Evolutionary conservation across 2,329 filamentous ascomycete species (phyloP).

Genomic region (Hypoxylon sp.): DNA sequence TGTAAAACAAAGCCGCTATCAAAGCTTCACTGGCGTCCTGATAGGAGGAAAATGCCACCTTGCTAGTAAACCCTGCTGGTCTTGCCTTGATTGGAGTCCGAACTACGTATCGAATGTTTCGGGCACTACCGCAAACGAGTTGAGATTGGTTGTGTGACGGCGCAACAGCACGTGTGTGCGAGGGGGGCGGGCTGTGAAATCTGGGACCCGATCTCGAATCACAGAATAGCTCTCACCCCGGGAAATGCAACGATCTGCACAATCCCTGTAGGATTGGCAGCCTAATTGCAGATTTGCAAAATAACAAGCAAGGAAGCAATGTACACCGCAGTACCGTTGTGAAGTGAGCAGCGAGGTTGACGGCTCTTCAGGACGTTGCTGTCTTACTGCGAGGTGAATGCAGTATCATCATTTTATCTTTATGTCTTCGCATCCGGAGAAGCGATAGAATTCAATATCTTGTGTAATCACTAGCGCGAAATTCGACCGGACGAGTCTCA

Average conservation of each 20-base stretch:
- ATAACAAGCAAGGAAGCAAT: constrained; percentile 23
- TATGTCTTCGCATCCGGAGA: neutral
- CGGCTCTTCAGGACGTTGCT: neutral
- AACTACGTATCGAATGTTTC: constrained; percentile 24
- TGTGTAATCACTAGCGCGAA: neutral
- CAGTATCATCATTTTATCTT: neutral
- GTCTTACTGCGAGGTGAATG: neutral
- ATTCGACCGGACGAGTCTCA: constrained; percentile 19
- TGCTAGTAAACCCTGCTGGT: neutral
- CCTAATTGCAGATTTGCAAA: constrained; percentile 39
- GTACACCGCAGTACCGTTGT: constrained; percentile 13
- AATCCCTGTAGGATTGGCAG: constrained; percentile 46
- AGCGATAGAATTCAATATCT: constrained; percentile 6
- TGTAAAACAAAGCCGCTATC: neutral
- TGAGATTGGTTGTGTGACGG: constrained; percentile 43
- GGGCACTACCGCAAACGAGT: constrained; percentile 41
- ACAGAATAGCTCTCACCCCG: constrained; percentile 46
- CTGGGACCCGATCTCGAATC: constrained; percentile 49
- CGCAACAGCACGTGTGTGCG: constrained; percentile 46
- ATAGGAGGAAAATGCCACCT: neutral
- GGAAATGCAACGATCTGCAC: constrained; percentile 52
- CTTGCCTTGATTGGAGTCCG: constrained; percentile 18
- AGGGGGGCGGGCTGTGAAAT: constrained; percentile 40
- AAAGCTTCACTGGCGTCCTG: neutral
- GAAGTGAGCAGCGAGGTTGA: constrained; percentile 1